Percentiles rank a stretch among this genome's conserved stretches.
These are phyloP conservation scores for Biancaea sappan DNA, from an alignment of 306 rosid genomes.

Conservation along the genomic window DNA sequence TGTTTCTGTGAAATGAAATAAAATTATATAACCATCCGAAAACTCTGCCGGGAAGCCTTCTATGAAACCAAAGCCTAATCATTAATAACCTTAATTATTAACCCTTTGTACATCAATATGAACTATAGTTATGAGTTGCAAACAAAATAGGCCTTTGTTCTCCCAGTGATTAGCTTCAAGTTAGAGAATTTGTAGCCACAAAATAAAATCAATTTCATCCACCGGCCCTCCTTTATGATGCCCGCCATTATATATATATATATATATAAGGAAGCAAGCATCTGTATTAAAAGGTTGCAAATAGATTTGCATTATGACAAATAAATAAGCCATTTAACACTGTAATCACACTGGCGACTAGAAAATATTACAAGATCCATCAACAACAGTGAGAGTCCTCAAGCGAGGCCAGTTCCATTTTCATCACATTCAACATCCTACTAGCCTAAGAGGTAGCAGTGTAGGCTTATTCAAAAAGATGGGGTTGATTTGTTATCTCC, in stretches of 20 bases:
- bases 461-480: neutral
- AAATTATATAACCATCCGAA: too few relatives aligned
- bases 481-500: neutral
- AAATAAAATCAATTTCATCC: neutral
- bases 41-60: neutral
- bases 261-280: too few relatives aligned
- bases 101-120: neutral
- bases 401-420: too few relatives aligned
- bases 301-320: neutral
- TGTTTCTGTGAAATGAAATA: too few relatives aligned
- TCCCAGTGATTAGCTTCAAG: neutral
- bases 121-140: neutral
- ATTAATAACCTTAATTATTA: neutral
- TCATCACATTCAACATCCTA: neutral
- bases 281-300: neutral
- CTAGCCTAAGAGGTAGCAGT: neutral
- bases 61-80: neutral
- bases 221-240: conserved; percentile 23
- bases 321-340: neutral
- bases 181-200: neutral
- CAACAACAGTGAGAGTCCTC: too few relatives aligned
- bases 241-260: conserved; percentile 5
- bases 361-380: neutral
- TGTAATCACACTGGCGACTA: neutral
- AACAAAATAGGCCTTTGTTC: neutral